Evolutionary conservation across 805 yeast genomes (phyloP).

Genomic region (Candida patagonica): DNA sequence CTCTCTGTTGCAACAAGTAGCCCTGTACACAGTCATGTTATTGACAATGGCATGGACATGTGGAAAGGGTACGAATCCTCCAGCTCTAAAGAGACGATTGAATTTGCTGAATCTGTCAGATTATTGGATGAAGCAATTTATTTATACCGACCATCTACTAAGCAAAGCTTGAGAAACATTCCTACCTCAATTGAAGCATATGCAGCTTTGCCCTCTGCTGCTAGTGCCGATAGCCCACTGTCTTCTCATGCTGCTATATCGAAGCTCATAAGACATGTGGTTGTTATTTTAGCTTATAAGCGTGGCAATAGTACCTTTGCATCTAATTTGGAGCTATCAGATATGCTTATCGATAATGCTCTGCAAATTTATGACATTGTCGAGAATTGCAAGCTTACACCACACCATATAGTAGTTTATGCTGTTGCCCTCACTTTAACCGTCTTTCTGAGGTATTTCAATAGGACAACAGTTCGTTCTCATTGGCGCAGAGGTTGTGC

Average conservation of each 20-base stretch:
- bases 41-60: constrained; percentile 21
- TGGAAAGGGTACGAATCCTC: constrained; percentile 1
- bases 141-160: constrained; percentile 28
- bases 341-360: constrained; percentile 12
- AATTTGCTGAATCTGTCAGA: constrained; percentile 17
- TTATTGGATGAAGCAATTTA: constrained; percentile 28
- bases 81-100: constrained; percentile 19
- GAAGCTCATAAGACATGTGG: constrained; percentile 18
- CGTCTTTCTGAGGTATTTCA: constrained; percentile 22
- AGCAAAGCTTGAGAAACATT: not conserved
- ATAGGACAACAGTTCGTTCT: constrained; percentile 11
- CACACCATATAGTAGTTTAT: constrained; percentile 25
- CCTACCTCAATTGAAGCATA: constrained; percentile 17
- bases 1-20: constrained; percentile 29
- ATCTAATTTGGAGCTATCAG: constrained; percentile 3
- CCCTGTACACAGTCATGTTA: constrained; percentile 28
- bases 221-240: too few species aligned
- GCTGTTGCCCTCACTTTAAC: constrained; percentile 25
- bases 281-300: constrained; percentile 23
- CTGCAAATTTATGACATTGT: constrained; percentile 12
- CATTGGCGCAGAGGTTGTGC: constrained; percentile 22
- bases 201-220: constrained; percentile 5
- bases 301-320: constrained; percentile 9
- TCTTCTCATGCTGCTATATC: constrained; percentile 7
- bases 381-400: constrained; percentile 17